A percentile compares a stretch with the other conserved stretches of the same genome.
Evolutionary conservation across 2,329 filamentous ascomycete species (phyloP).

Genomic region (Alternaria triticimaculans): DNA sequence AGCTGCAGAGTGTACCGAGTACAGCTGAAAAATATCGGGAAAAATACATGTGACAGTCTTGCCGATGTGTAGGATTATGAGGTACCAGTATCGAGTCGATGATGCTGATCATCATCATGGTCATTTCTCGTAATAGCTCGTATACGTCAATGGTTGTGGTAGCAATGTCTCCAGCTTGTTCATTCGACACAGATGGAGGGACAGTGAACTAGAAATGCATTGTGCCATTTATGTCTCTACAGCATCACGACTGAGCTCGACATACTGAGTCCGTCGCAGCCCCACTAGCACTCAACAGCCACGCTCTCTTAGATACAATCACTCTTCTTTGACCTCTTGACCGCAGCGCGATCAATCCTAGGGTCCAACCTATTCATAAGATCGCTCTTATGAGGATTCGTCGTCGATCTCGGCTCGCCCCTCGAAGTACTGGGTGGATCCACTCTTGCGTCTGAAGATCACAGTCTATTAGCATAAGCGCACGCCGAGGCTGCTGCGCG

Average conservation of each 20-base stretch:
- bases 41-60: not conserved
- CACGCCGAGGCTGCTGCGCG: not conserved
- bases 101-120: not conserved
- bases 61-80: not conserved
- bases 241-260: not conserved
- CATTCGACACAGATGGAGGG: rapidly evolving
- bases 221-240: not conserved
- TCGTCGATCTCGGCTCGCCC: not conserved
- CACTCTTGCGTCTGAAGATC: constrained; percentile 20
- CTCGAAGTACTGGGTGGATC: not conserved
- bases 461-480: not conserved
- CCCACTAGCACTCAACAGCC: not conserved
- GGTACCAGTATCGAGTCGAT: not conserved
- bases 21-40: not conserved
- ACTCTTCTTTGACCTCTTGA: constrained; percentile 5
- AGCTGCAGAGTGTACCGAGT: not conserved
- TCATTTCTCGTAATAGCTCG: not conserved
- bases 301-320: not conserved
- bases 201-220: not conserved
- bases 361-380: constrained; percentile 28
- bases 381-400: constrained; percentile 14
- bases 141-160: not conserved
- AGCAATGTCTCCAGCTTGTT: not conserved
- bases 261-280: not conserved
- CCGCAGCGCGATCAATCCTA: constrained; percentile 14